Evolutionary conservation across 1,139 yeast genomes (phyloP).

Genomic region (Kurtzmaniella quercitrusa): DNA sequence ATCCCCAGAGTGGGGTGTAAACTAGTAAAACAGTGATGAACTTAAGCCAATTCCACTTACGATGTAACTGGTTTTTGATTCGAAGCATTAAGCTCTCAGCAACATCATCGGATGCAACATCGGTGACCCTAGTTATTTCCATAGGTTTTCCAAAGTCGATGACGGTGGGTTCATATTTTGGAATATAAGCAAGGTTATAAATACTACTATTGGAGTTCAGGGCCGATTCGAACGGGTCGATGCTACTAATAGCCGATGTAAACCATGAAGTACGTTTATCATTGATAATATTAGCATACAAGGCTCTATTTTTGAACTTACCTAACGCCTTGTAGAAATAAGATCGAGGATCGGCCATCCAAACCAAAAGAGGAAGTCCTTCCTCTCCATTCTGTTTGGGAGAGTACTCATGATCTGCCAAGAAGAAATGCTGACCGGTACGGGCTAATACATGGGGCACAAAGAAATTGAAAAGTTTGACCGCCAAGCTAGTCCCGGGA

Average conservation of each 20-base stretch:
- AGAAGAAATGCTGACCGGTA: constrained; percentile 69
- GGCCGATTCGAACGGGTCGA: constrained; percentile 58
- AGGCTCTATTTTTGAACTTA: constrained; percentile 45
- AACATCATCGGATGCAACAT: not conserved
- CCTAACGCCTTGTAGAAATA: constrained; percentile 55
- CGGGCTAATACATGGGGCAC: constrained; percentile 64
- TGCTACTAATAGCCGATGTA: constrained; percentile 64
- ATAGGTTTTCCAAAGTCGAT: constrained; percentile 43
- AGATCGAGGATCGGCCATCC: constrained; percentile 63
- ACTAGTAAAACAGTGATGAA: constrained; percentile 38
- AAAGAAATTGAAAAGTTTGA: constrained; percentile 51
- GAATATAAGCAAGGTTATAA: constrained; percentile 40
- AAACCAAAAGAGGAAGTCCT: constrained; percentile 49
- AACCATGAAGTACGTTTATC: constrained; percentile 82
- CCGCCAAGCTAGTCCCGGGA: constrained; percentile 47
- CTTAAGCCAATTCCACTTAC: constrained; percentile 44
- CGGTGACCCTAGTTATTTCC: constrained; percentile 4
- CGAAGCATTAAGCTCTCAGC: constrained; percentile 2
- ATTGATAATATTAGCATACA: constrained; percentile 73
- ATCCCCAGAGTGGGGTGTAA: constrained; percentile 51
- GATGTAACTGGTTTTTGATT: constrained; percentile 17
- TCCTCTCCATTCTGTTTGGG: constrained; percentile 9
- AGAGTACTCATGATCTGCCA: constrained; percentile 39
- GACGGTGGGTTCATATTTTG: constrained; percentile 51
- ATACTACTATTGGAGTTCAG: constrained; percentile 35